These are phyloP conservation scores for Dinochytrium kinnereticum DNA, from an alignment of 371 early-diverging fungal species.

Conservation along the genomic window DNA sequence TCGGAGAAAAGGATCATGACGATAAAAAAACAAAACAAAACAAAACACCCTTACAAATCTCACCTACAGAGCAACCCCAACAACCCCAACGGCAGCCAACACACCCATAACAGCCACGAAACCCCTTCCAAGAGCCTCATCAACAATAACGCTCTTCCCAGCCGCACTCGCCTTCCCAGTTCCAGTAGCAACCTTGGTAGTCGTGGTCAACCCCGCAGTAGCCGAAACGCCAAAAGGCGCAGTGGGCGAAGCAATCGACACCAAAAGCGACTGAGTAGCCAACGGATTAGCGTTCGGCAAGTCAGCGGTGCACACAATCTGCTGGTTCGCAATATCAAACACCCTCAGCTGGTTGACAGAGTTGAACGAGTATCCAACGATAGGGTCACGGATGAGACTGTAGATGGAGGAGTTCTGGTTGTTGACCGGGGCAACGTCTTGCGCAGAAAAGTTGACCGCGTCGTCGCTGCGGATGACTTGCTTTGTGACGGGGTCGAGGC, in stretches of 20 bases:
- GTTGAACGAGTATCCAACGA: slow-evolving; percentile 12
- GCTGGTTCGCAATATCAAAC: slow-evolving; percentile 26
- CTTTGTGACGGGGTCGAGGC: slow-evolving; percentile 5
- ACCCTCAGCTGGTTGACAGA: slow-evolving; percentile 34
- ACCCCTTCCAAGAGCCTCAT: neutral
- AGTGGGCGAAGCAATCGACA: no score
- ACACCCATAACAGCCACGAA: neutral
- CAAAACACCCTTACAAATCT: no score
- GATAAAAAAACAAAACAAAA: no score
- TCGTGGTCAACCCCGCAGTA: neutral
- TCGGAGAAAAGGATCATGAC: no score
- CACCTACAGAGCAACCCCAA: no score
- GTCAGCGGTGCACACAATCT: slow-evolving; percentile 27
- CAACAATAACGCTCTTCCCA: no score
- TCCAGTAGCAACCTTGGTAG: neutral
- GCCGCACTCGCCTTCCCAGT: no score
- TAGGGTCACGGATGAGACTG: neutral
- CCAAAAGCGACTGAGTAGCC: neutral
- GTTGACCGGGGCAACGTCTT: slow-evolving; percentile 12
- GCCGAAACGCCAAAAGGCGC: neutral
- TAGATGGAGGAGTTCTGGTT: neutral
- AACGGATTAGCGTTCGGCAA: slow-evolving; percentile 23
- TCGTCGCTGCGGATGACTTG: slow-evolving; percentile 13
- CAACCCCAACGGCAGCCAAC: no score
- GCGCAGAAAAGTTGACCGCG: slow-evolving; percentile 21